Percentiles rank a stretch among this genome's conserved stretches.
Conservation (phyloP, 352 stramenopile genomes). For the Phytopythium kandeliae region DNA sequence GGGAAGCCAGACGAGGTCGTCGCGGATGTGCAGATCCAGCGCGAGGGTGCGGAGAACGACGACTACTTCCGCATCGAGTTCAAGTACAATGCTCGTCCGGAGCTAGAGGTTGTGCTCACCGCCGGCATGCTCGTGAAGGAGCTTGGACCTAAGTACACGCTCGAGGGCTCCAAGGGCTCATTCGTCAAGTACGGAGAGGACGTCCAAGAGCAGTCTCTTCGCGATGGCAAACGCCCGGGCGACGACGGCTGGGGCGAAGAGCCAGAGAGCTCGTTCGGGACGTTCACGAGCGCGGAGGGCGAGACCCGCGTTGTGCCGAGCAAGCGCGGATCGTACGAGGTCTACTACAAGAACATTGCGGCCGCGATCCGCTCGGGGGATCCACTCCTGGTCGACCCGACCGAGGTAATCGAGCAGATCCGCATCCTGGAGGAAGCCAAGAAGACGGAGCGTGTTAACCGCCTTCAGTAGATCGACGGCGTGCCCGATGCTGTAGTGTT, state of each 20-base stretch:
- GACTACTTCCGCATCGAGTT: conserved; percentile 74
- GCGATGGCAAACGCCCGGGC: conserved; percentile 41
- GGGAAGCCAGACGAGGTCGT: conserved; percentile 36
- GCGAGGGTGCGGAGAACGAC: conserved; percentile 54
- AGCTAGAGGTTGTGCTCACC: conserved; percentile 52
- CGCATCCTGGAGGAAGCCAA: conserved; percentile 70
- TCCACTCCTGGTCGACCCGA: conserved; percentile 43
- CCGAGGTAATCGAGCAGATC: conserved; percentile 52
- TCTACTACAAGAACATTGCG: conserved; percentile 71
- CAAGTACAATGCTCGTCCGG: conserved; percentile 38
- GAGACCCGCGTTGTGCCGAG: conserved; percentile 26
- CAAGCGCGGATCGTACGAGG: conserved; percentile 44
- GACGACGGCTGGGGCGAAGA: conserved; percentile 49
- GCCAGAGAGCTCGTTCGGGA: conserved; percentile 36
- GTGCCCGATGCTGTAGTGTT: too few species aligned
- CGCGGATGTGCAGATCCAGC: conserved; percentile 69
- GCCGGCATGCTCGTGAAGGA: conserved; percentile 65
- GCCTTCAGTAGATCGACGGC: conserved; percentile 13
- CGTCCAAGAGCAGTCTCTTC: conserved; percentile 52
- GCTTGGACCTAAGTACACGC: conserved; percentile 50
- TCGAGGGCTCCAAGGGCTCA: conserved; percentile 48
- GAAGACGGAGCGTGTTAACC: conserved; percentile 41
- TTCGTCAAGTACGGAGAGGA: conserved; percentile 67
- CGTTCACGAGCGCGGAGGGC: conserved; percentile 21
- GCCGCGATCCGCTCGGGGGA: conserved; percentile 45